Percentiles rank a stretch among this genome's conserved stretches.
Evolutionary conservation across 2,329 filamentous ascomycete species (phyloP).

Genomic region (Lachnellula occidentalis): DNA sequence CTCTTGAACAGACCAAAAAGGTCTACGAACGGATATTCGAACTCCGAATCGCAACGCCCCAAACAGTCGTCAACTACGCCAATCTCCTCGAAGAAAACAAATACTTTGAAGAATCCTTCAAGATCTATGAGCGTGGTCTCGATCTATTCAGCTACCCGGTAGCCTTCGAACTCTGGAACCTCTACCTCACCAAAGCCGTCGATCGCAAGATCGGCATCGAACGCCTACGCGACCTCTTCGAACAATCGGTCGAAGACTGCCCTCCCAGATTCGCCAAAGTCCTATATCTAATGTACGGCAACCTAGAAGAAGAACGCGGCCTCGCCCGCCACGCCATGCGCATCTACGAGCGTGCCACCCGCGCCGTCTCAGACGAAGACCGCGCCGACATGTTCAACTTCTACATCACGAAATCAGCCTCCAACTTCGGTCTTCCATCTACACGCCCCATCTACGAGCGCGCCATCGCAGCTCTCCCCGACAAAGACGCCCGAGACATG

Average conservation of each 20-base stretch:
- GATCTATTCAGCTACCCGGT: constrained; percentile 99
- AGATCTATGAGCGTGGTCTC: constrained; percentile 90
- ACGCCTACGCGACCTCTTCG: constrained; percentile 87
- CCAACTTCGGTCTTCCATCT: constrained; percentile 93
- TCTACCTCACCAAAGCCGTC: constrained; percentile 95
- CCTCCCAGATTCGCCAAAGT: constrained; percentile 95
- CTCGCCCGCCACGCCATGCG: constrained; percentile 96
- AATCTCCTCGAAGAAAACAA: constrained; percentile 90
- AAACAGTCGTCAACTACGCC: constrained; percentile 97
- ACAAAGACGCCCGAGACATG: constrained; percentile 92
- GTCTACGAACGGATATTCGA: constrained; percentile 98
- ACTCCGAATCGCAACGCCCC: constrained; percentile 92
- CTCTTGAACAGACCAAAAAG: constrained; percentile 84
- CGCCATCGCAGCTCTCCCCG: constrained; percentile 87
- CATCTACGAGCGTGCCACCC: constrained; percentile 94
- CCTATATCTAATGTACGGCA: constrained; percentile 97
- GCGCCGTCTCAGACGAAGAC: constrained; percentile 91
- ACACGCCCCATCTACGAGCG: constrained; percentile 94
- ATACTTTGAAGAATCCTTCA: constrained; percentile 97
- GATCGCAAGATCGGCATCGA: constrained; percentile 96
- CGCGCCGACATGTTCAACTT: constrained; percentile 98
- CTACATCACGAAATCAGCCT: constrained; percentile 97
- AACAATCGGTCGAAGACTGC: constrained; percentile 92
- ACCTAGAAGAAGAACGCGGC: constrained; percentile 90
- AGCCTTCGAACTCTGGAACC: constrained; percentile 96